Percentiles rank a stretch among this genome's conserved stretches.
Conservation (phyloP, 2,329 filamentous ascomycete genomes). For the Colletotrichum lentis region DNA sequence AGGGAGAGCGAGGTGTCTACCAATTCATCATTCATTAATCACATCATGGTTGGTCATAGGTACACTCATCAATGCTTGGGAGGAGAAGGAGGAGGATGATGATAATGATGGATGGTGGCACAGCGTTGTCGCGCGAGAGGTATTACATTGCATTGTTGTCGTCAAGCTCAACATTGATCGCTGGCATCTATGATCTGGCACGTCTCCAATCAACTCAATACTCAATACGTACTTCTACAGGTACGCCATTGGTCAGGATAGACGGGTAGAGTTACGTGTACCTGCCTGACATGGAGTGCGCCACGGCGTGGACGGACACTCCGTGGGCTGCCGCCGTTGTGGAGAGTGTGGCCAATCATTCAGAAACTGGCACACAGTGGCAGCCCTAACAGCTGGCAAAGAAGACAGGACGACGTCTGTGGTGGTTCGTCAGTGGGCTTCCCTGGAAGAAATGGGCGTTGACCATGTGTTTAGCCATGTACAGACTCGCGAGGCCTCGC, state of each 20-base stretch:
- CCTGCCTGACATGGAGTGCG: background rate
- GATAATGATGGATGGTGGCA: background rate
- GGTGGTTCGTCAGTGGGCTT: slow-evolving; percentile 21
- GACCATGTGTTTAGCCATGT: slow-evolving; percentile 1
- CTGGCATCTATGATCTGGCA: background rate
- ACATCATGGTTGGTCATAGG: background rate
- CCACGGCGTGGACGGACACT: slow-evolving; percentile 7
- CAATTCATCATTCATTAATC: background rate
- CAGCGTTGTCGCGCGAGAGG: background rate
- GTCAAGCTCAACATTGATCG: background rate
- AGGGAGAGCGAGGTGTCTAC: background rate
- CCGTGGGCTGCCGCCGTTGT: slow-evolving; percentile 4
- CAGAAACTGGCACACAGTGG: slow-evolving; percentile 15
- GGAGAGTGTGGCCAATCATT: slow-evolving; percentile 20
- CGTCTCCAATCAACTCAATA: background rate
- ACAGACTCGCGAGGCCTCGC: slow-evolving; percentile 12
- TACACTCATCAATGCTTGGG: too few relatives aligned
- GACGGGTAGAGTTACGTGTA: background rate
- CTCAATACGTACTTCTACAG: background rate
- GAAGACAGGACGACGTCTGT: slow-evolving; percentile 17
- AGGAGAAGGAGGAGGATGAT: too few relatives aligned
- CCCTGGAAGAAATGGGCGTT: slow-evolving; percentile 5
- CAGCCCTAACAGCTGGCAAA: slow-evolving; percentile 13
- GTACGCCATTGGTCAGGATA: background rate
- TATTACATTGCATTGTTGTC: background rate